phyloP scores from a whole-genome alignment of 345 rosid species.

The Pelargonium nanum region DNA sequence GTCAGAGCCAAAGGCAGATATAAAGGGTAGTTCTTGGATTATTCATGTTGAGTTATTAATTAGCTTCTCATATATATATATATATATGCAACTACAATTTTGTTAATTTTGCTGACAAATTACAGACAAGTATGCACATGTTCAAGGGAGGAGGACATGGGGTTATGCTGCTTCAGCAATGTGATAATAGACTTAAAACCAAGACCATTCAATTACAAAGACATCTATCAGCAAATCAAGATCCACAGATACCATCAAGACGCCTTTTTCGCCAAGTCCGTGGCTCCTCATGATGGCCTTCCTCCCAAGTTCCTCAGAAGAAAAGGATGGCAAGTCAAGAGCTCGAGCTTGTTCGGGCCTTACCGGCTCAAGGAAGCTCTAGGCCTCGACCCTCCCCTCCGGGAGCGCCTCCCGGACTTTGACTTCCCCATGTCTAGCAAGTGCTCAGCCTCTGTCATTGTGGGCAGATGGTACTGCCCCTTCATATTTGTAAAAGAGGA shows the following conservation, averaged over 20 bases:
- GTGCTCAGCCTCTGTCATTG: conserved; percentile 12
- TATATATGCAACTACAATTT: background rate
- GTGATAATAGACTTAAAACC: conserved; percentile 16
- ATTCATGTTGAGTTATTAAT: background rate
- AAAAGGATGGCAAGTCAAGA: conserved; percentile 32
- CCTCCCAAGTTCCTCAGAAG: conserved; percentile 43
- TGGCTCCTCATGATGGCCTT: conserved; percentile 24
- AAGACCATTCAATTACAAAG: conserved; percentile 17
- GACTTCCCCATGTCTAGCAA: conserved; percentile 8
- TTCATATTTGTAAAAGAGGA: conserved; percentile 48
- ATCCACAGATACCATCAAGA: conserved; percentile 13
- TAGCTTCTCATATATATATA: background rate
- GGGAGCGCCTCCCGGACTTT: conserved; percentile 36
- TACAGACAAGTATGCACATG: conserved; percentile 39
- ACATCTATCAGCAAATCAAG: conserved; percentile 27
- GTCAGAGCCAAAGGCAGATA: conserved; percentile 24
- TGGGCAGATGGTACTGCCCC: conserved; percentile 67
- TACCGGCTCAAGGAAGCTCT: conserved; percentile 34
- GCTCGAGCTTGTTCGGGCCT: conserved; percentile 17
- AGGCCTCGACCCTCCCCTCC: conserved; percentile 30
- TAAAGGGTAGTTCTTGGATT: conserved; percentile 1
- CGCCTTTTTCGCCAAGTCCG: conserved; percentile 31
- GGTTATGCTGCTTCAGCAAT: conserved; percentile 21
- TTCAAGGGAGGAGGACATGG: conserved; percentile 31
- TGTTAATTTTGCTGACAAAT: background rate